phyloP scores from a whole-genome alignment of 2,329 filamentous ascomycete species.

The Pseudohalonectria lignicola region DNA sequence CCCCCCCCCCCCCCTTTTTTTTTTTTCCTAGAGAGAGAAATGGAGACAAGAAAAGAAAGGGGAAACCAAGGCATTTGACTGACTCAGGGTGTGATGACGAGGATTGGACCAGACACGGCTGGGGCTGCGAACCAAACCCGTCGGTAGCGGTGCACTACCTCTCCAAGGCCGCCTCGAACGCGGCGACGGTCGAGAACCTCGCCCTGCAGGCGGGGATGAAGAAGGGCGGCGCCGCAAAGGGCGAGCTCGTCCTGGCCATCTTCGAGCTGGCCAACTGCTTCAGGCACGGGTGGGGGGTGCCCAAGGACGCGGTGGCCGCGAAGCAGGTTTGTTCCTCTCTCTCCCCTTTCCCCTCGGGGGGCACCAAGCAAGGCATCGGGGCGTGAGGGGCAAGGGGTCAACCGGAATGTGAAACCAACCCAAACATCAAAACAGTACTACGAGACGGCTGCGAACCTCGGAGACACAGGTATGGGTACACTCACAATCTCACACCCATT shows the following conservation, averaged over 20 bases:
- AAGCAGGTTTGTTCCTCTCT: slow-evolving; percentile 42
- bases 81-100: too few species aligned
- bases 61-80: slow-evolving; percentile 4
- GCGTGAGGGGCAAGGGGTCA: too few species aligned
- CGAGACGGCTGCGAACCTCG: slow-evolving; percentile 91
- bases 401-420: too few species aligned
- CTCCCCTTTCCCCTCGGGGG: neutral
- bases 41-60: slow-evolving; percentile 2
- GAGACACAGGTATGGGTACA: slow-evolving; percentile 66
- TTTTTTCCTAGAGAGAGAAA: slow-evolving; percentile 2
- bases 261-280: slow-evolving; percentile 92
- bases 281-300: slow-evolving; percentile 87
- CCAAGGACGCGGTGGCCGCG: slow-evolving; percentile 76
- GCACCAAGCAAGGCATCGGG: too few species aligned
- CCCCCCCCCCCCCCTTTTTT: neutral
- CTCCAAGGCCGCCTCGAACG: slow-evolving; percentile 80
- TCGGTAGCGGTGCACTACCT: slow-evolving; percentile 72
- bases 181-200: slow-evolving; percentile 73
- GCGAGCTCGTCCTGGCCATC: slow-evolving; percentile 90
- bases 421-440: slow-evolving; percentile 61
- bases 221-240: slow-evolving; percentile 90
- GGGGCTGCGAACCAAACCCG: slow-evolving; percentile 71
- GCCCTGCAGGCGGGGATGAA: slow-evolving; percentile 81
- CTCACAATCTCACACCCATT: too few species aligned
- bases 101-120: slow-evolving; percentile 84